phyloP scores from a whole-genome alignment of 305 asterid species.

The Stenogyne calaminthoides region DNA sequence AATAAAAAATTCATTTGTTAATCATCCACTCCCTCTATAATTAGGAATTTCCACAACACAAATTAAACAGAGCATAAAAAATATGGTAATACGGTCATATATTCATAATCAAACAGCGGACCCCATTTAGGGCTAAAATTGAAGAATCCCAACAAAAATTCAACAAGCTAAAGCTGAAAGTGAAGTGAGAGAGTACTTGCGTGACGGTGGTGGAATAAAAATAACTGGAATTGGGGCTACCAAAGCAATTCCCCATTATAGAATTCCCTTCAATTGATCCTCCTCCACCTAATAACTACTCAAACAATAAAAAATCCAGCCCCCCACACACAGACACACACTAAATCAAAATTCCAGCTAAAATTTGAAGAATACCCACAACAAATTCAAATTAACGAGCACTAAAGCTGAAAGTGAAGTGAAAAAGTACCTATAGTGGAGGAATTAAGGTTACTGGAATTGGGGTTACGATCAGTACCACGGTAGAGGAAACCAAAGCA shows the following conservation, averaged over 20 bases:
- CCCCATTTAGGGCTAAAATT: neutral
- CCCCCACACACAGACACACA: too few species aligned
- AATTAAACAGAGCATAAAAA: neutral
- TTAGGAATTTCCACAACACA: neutral
- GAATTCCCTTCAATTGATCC: too few species aligned
- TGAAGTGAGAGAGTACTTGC: slow-evolving; percentile 30
- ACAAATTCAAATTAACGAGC: slow-evolving; percentile 11
- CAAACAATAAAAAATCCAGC: neutral
- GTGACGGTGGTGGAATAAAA: slow-evolving; percentile 33
- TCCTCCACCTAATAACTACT: neutral
- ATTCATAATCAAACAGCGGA: too few species aligned
- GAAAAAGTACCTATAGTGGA: slow-evolving; percentile 45
- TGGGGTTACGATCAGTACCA: slow-evolving; percentile 39
- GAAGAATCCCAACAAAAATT: slow-evolving; percentile 24
- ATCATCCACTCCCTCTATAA: too few species aligned
- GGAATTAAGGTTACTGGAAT: slow-evolving; percentile 34
- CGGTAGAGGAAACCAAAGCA: slow-evolving; percentile 44
- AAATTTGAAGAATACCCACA: slow-evolving; percentile 26
- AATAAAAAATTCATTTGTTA: neutral
- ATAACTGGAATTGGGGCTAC: slow-evolving; percentile 38
- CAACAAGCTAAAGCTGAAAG: slow-evolving; percentile 7
- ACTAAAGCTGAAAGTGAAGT: slow-evolving; percentile 15
- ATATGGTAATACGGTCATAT: too few species aligned
- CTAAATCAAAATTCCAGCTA: neutral
- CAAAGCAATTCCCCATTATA: slow-evolving; percentile 47